Evolutionary conservation across 1,139 yeast genomes (phyloP).

Genomic region (Magnusiomyces paraingens): DNA sequence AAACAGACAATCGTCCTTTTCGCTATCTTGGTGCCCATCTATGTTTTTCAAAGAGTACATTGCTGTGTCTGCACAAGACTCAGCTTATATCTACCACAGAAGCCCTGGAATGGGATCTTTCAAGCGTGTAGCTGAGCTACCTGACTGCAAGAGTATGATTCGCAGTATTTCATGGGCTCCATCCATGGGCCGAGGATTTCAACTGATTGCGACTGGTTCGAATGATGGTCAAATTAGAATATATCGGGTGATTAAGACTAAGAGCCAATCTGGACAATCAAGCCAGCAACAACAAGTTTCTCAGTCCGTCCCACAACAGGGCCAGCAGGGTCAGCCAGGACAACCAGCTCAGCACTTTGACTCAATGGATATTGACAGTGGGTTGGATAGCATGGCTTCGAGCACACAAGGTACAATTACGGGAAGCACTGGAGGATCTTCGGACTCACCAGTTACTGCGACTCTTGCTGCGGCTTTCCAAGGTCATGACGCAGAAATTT

Average conservation of each 20-base stretch:
- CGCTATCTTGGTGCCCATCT: constrained; percentile 91
- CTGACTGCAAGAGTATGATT: constrained; percentile 82
- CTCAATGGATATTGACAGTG: constrained; percentile 4
- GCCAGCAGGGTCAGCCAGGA: neutral
- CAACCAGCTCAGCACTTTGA: neutral
- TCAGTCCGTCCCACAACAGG: neutral
- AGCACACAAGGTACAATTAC: neutral
- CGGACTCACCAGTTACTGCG: neutral
- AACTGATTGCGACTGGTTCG: constrained; percentile 89
- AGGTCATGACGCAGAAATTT: constrained; percentile 85
- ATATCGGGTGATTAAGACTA: constrained; percentile 47
- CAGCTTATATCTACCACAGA: constrained; percentile 69
- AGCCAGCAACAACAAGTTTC: neutral
- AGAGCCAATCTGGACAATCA: neutral
- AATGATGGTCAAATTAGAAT: constrained; percentile 90
- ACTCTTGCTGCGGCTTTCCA: constrained; percentile 34
- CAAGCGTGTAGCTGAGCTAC: constrained; percentile 40
- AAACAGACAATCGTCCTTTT: constrained; percentile 79
- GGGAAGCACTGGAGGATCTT: neutral
- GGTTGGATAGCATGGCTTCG: neutral
- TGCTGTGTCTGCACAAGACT: constrained; percentile 81
- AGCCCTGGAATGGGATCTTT: constrained; percentile 36
- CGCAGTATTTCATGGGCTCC: constrained; percentile 97
- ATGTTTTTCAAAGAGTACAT: constrained; percentile 75
- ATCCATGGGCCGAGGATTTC: constrained; percentile 85